These are phyloP conservation scores for Collybiopsis confluens DNA, from an alignment of 768 basidiomycete genomes.

Conservation along the genomic window DNA sequence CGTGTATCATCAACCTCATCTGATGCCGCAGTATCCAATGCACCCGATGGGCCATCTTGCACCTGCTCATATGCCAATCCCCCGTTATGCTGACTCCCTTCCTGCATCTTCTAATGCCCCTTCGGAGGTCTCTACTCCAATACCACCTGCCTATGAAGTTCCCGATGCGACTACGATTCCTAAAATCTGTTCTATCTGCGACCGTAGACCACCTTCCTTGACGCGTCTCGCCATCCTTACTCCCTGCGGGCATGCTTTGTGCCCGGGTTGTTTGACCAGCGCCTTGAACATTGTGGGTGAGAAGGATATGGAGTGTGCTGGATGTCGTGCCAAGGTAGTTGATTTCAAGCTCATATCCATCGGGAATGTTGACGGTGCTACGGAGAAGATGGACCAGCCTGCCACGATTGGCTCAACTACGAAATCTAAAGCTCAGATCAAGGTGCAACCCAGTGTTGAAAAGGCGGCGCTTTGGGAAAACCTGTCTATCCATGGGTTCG, in stretches of 20 bases:
- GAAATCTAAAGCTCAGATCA: background rate
- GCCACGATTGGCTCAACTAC: background rate
- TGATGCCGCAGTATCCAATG: constrained; percentile 28
- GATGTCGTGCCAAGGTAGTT: constrained; percentile 65
- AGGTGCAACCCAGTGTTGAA: background rate
- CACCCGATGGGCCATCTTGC: constrained; percentile 21
- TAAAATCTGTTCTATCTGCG: constrained; percentile 60
- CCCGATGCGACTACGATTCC: constrained; percentile 4
- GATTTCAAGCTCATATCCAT: constrained; percentile 56
- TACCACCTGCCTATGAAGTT: background rate
- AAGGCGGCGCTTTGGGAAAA: background rate
- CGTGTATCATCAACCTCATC: background rate
- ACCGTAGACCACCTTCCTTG: constrained; percentile 29
- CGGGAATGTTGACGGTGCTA: constrained; percentile 1
- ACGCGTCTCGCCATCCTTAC: constrained; percentile 59
- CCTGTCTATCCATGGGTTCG: background rate
- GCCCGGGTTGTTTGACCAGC: constrained; percentile 78
- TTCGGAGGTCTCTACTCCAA: constrained; percentile 9
- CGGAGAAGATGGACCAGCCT: constrained; percentile 2
- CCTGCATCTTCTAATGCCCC: constrained; percentile 18
- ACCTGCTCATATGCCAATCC: constrained; percentile 12
- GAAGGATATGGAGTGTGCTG: constrained; percentile 82
- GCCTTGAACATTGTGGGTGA: constrained; percentile 88
- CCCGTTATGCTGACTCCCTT: constrained; percentile 7
- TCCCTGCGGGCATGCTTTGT: constrained; percentile 74